Conservation (phyloP, 768 basidiomycete species). For the Suillus ampliporus region DNA sequence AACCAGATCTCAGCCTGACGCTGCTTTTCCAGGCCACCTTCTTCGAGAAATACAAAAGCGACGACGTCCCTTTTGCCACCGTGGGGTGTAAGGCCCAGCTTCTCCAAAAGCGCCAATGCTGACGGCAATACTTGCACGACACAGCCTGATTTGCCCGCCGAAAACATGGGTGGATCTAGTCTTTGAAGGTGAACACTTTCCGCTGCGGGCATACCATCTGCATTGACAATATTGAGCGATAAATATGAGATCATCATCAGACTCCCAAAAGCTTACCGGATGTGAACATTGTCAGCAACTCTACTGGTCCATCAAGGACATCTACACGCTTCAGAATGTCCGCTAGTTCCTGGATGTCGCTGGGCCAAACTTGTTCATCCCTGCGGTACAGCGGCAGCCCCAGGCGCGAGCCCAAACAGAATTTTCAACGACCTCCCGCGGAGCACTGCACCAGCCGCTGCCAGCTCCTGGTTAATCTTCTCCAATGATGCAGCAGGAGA, state of each 20-base stretch:
- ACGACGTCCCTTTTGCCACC: slow-evolving; percentile 74
- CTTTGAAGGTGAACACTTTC: slow-evolving; percentile 28
- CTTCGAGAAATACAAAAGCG: slow-evolving; percentile 73
- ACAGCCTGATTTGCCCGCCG: slow-evolving; percentile 69
- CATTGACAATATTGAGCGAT: slow-evolving; percentile 1
- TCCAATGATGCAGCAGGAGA: slow-evolving; percentile 80
- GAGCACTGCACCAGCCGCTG: slow-evolving; percentile 66
- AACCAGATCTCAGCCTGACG: slow-evolving; percentile 66
- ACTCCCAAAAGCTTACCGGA: slow-evolving; percentile 32
- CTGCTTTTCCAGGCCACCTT: slow-evolving; percentile 53
- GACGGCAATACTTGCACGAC: slow-evolving; percentile 73
- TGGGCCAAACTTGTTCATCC: slow-evolving; percentile 51
- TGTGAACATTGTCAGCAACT: slow-evolving; percentile 50
- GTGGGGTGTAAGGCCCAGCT: slow-evolving; percentile 73
- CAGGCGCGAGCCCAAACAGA: slow-evolving; percentile 70
- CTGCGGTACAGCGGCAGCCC: slow-evolving; percentile 35
- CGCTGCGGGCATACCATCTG: slow-evolving; percentile 11
- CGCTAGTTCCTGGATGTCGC: slow-evolving; percentile 58
- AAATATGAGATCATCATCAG: slow-evolving; percentile 1
- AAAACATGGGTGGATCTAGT: slow-evolving; percentile 61
- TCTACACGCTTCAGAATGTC: slow-evolving; percentile 39
- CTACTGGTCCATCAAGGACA: slow-evolving; percentile 46
- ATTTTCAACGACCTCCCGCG: slow-evolving; percentile 78
- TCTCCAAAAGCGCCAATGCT: slow-evolving; percentile 84
- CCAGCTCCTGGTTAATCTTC: slow-evolving; percentile 63